Percentiles rank a stretch among this genome's conserved stretches.
phyloP scores from a whole-genome alignment of 2,329 filamentous ascomycete genomes.

The Pezicula rhizophila region DNA sequence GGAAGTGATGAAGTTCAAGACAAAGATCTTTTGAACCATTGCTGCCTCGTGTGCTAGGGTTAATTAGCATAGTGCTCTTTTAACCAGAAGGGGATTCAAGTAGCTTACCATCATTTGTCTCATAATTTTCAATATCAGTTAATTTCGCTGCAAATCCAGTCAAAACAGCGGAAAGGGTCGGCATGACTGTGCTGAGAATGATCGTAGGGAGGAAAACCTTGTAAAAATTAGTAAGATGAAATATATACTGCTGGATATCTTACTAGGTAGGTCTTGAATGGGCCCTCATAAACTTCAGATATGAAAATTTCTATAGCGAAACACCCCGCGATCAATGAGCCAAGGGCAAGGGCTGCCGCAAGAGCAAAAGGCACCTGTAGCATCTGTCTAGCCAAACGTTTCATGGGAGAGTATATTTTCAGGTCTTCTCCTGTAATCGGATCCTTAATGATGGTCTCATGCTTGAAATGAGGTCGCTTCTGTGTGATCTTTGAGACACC shows the following conservation, averaged over 20 bases:
- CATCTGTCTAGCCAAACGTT: conserved; percentile 57
- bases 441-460: conserved; percentile 72
- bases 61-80: conserved; percentile 7
- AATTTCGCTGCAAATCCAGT: conserved; percentile 71
- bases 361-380: conserved; percentile 72
- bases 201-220: conserved; percentile 84
- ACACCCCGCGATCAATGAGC: conserved; percentile 75
- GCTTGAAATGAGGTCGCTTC: conserved; percentile 70
- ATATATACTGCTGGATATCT: conserved; percentile 24
- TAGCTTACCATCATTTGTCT: conserved; percentile 63
- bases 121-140: conserved; percentile 86
- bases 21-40: conserved; percentile 86
- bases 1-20: conserved; percentile 94
- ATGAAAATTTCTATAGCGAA: conserved; percentile 96
- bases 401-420: conserved; percentile 54
- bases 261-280: conserved; percentile 78
- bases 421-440: conserved; percentile 63
- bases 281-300: conserved; percentile 85
- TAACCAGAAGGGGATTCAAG: neutral
- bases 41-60: conserved; percentile 67
- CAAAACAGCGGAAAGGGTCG: conserved; percentile 69
- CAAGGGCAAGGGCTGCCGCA: conserved; percentile 64
- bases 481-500: conserved; percentile 78
- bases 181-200: conserved; percentile 75
- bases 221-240: conserved; percentile 10